Base-by-base conservation (phyloP, 305 asterid species). In the Fraxinus angustifolia region DNA sequence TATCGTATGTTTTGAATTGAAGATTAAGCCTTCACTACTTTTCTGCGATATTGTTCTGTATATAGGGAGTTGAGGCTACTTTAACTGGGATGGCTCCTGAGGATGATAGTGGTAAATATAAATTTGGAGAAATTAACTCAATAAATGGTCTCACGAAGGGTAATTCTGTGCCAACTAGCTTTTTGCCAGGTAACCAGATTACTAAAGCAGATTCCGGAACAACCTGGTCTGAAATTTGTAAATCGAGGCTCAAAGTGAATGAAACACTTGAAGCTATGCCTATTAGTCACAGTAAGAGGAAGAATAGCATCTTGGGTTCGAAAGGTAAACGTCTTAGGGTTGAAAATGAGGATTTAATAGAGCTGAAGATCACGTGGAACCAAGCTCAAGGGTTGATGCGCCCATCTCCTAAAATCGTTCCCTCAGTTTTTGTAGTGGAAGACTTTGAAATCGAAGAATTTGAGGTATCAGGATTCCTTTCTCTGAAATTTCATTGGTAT, bases 371-470 rank as follows among this genome's bases (percentile, higher is more conserved):
- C 88, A 91, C 97, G 16, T 91, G 88, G 91, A 87, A 84, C 78
- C 91, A 91, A 92, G 97, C 98, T 86, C 99, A 96, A 88, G 88
- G 88, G 68, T 84, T 94, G 91, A 85, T 96, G 84, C 97, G 98
- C 16, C 91, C 92, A 42, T 90, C 94, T 87, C 89, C 88, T 45
- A 79, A 88, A 73, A 76, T 36, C 80, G 89, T 84, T 81, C 93
- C 97, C 17, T 87, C 90, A 36, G 81, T 90, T 85, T 33, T 85
- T 80, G 78, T 87, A 70, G 86, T 94, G 16, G 96, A 96, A 73
- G 97, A 97, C 79, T 90, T 88, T 81, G 97, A 93, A 83, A 82
- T 96, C 77, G 99, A 96, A 88, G 99, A 94, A 89, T 96, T 89
- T 62, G 90, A 90, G 93, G 93, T 90, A 83, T 80, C 71, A 76